These are phyloP conservation scores for Quercus phellos DNA, from an alignment of 331 rosid species.

Conservation along the genomic window DNA sequence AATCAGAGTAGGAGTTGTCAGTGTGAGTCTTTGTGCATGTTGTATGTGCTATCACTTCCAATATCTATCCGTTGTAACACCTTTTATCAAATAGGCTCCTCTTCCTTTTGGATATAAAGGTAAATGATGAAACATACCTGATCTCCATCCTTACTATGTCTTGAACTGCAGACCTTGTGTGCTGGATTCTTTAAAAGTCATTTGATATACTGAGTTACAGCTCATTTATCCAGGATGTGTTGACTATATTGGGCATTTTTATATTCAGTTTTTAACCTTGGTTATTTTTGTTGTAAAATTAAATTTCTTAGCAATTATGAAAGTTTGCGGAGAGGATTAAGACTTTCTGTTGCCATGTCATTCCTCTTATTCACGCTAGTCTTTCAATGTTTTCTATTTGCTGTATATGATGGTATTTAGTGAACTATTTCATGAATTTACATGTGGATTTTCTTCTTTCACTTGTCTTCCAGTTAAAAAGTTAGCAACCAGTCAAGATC, in stretches of 20 bases:
- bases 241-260: background rate
- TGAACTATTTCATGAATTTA: constrained; percentile 12
- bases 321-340: background rate
- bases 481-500: constrained; percentile 41
- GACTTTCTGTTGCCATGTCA: background rate
- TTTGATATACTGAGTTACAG: background rate
- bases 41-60: background rate
- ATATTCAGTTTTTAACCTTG: background rate
- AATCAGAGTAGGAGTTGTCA: background rate
- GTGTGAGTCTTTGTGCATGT: background rate
- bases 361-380: background rate
- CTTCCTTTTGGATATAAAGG: background rate
- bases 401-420: background rate
- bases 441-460: background rate
- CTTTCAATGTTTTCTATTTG: constrained; percentile 8
- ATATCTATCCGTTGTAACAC: background rate
- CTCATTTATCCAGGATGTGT: background rate
- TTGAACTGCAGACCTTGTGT: background rate
- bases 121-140: background rate
- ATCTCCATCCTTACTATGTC: background rate
- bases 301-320: background rate
- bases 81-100: background rate
- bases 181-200: background rate
- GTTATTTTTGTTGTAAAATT: background rate
- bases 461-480: constrained; percentile 42